phyloP scores from a whole-genome alignment of 352 stramenopile species.

The Phytophthora idaei region DNA sequence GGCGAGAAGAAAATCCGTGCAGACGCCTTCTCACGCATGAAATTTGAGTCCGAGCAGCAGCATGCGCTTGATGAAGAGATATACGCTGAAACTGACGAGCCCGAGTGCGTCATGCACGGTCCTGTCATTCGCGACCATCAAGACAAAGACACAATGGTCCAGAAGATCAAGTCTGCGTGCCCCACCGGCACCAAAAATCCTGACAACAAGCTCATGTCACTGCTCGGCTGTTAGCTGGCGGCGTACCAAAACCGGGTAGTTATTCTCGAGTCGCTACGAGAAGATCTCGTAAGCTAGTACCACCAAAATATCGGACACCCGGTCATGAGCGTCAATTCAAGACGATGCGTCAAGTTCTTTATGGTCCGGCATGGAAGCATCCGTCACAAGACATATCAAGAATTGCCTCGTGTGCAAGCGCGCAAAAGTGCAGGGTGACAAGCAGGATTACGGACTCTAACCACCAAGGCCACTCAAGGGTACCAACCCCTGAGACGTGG shows the following conservation, averaged over 20 bases:
- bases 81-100: background rate
- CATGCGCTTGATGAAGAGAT: background rate
- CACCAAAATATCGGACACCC: background rate
- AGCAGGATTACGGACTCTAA: constrained; percentile 1
- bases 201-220: background rate
- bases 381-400: background rate
- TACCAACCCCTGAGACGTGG: background rate
- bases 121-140: background rate
- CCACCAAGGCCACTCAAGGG: background rate
- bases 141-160: background rate
- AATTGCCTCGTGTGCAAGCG: constrained; percentile 4
- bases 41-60: constrained; percentile 15
- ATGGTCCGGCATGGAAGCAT: constrained; percentile 4
- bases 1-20: background rate
- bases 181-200: background rate
- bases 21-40: background rate
- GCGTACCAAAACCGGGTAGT: background rate
- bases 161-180: background rate
- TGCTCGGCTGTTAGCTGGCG: background rate
- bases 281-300: background rate
- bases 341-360: background rate
- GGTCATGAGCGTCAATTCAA: background rate
- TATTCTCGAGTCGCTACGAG: background rate
- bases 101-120: background rate
- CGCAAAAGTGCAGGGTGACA: background rate